Evolutionary conservation across 768 basidiomycete genomes (phyloP), one percentile per base, ranked within the genome.

Genomic region (Tulasnella sp.): DNA sequence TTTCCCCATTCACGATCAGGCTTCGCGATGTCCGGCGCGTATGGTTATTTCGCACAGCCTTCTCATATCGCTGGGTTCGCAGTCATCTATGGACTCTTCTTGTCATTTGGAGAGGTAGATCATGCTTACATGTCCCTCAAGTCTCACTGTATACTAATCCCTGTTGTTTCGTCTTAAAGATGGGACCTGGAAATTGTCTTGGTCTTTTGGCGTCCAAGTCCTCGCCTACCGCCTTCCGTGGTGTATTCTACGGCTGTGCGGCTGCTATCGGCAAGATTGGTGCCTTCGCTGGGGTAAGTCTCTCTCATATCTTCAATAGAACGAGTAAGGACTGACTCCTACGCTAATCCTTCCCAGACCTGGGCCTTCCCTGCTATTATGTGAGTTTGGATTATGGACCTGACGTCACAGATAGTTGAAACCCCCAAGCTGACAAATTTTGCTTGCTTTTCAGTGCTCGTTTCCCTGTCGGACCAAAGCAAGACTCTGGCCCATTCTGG

Each of bases 11-110:
- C 43, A 49, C 22, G 43, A 1, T 25, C 49, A 56, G 88, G 93
- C 4, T 96, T 96, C 72, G 80, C 90, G 69, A 88, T 97, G 84
- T 87, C 87, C 62, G 93, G 89, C 1, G 72, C 81, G 19, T 96
- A 93, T 71, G 66, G 62, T 24, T 72, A 75, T 42, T 45, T 19
- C 15, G 7, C 31, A 11, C 30, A 10, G 11, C 11, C 25, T 48
- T 3, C 25, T n/a, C 62, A 64, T 46, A 66, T 71, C 42, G 67
- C 68, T 9, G 68, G 67, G 24, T 72, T 74, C 56, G 67, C 69
- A 3, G 81, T 93, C 31, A 73, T 96, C 7, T 94, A 96, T 65
- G 93, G 92, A 12, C 80, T 96, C 50, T 96, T 96, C 79, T 68
- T 93, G 65, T 83, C 80, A 66, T 84, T 92, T 57, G 93, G 92